Conservation (phyloP, 148 eudicot genomes). For the Persicaria maculosa region DNA sequence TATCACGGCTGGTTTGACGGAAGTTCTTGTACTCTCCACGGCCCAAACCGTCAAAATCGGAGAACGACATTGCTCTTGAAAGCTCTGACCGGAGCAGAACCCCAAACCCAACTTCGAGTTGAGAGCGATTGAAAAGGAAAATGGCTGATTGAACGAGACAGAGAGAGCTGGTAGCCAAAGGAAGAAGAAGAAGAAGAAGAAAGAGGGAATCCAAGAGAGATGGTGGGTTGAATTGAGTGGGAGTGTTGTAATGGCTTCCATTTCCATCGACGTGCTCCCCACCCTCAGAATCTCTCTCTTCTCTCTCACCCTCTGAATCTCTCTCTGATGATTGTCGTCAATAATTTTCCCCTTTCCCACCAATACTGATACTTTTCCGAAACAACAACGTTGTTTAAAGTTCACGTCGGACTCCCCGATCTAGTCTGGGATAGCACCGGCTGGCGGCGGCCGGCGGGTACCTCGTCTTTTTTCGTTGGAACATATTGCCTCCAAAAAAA, state of each 20-base stretch:
- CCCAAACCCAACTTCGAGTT: neutral
- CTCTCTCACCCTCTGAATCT: conserved; percentile 13
- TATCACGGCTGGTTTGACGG: conserved; percentile 69
- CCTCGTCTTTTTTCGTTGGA: no score
- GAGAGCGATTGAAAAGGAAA: neutral
- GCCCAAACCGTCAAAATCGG: conserved; percentile 58
- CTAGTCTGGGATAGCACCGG: no score
- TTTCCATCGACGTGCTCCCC: conserved; percentile 29
- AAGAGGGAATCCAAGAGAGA: conserved; percentile 21
- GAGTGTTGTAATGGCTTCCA: neutral
- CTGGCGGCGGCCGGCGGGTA: no score
- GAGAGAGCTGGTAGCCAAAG: no score
- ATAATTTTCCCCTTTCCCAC: neutral
- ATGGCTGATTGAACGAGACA: conserved; percentile 11
- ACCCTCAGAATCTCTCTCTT: conserved; percentile 6
- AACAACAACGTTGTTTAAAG: neutral
- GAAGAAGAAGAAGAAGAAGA: conserved; percentile 11
- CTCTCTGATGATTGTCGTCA: neutral
- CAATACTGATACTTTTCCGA: neutral
- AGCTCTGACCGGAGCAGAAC: neutral
- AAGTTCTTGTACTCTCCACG: conserved; percentile 57
- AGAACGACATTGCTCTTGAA: conserved; percentile 46
- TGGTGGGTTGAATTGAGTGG: conserved; percentile 27
- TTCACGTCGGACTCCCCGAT: no score
- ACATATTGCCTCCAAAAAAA: no score